These are phyloP conservation scores for Neurospora tetraspora DNA, from an alignment of 495 filamentous ascomycete species.

Conservation along the genomic window DNA sequence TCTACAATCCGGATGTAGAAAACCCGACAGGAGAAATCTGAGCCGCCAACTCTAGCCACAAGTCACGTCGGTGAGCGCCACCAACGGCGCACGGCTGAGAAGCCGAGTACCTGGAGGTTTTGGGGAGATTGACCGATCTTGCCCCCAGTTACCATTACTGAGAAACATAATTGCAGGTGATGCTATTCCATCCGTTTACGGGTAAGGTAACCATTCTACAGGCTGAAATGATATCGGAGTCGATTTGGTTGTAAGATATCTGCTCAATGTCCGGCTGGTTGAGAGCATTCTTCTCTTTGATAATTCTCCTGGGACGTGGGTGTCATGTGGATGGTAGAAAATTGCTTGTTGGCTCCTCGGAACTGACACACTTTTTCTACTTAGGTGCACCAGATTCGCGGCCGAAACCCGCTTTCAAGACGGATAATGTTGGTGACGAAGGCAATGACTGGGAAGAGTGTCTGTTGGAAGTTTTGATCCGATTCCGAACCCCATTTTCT, in stretches of 20 bases:
- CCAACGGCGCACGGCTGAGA: background rate
- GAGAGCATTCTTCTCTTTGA: background rate
- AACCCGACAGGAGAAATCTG: background rate
- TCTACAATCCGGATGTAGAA: background rate
- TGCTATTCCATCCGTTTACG: too few species aligned
- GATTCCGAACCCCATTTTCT: background rate
- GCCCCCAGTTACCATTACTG: too few species aligned
- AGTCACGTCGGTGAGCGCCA: background rate
- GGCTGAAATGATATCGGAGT: too few species aligned
- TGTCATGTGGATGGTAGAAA: background rate
- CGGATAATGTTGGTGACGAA: background rate
- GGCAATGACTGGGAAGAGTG: background rate
- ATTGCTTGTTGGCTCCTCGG: background rate
- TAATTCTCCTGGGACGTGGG: background rate
- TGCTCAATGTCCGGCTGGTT: background rate
- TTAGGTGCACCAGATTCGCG: background rate
- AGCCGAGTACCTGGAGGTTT: background rate
- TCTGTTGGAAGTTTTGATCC: background rate
- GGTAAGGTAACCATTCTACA: too few species aligned
- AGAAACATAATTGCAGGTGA: too few species aligned
- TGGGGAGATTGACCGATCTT: background rate
- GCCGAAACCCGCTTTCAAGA: background rate
- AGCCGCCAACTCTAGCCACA: background rate
- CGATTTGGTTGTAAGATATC: too few species aligned
- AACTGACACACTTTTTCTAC: background rate